Base-by-base conservation (phyloP, 1,139 yeast genomes). In the Suhomyces coccinellae region DNA sequence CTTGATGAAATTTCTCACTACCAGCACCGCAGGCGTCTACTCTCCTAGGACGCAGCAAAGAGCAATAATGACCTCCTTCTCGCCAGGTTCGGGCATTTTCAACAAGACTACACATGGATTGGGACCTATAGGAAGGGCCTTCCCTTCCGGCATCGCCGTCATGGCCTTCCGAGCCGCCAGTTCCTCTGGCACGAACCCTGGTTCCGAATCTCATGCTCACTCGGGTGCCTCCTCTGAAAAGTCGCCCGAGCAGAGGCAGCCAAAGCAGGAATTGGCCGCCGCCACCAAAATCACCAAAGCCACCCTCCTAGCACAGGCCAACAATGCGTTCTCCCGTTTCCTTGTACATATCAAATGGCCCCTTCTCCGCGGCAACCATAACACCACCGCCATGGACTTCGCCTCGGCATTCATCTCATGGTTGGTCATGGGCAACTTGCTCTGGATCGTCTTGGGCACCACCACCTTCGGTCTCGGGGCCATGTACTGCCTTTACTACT, bases 391-490 rank as follows among this genome's bases (percentile, higher is more conserved):
- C 9, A 57, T 71, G 22, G 83, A 80, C 55, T 84, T 81, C 51
- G 58, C 77, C 7, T 76, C 84, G 0, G 85, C 87, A 0, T 68
- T 82, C 55, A 76, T 80, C 36, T 79, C 82, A 2, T 77, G 82
- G 80, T 51, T 77, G 36, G 74, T 79, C 12, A 67, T 79, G 72
- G 82, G 82, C 3, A 77, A 78, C 53, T 58, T 78, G 6, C 55
- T 80, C 16, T 82, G 87, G 87, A 61, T 82, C n/a, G 61, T 81
- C 0, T 58, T 82, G 38, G 86, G 87, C 3, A 82, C 87, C 2
- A 82, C 87, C 1, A 82, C 87, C 0, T 82, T 82, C 56, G 81
- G 80, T 2, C 73, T 84, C 29, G 69, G 76, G 27, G 57, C 77
- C 6, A 66, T 82, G 62, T 75, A 79, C 52, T 73, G 78, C 0